phyloP scores from a whole-genome alignment of 2,329 filamentous ascomycete species.

The Remersonia thermophila region DNA sequence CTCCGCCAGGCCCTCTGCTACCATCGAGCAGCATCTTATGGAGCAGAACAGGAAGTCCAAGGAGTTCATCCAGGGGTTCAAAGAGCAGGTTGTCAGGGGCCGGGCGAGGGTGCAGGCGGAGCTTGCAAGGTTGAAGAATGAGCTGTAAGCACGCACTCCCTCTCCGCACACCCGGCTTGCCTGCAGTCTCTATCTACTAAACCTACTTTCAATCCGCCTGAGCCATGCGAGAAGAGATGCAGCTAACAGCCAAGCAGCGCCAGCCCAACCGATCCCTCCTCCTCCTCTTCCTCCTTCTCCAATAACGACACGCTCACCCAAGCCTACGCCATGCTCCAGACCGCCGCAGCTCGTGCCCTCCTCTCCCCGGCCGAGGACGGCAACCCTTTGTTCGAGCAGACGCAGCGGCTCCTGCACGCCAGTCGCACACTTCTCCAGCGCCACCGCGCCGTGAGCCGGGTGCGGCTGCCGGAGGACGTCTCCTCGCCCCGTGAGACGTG shows the following conservation, averaged over 20 bases:
- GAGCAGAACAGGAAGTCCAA: constrained; percentile 20
- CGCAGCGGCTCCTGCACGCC: constrained; percentile 9
- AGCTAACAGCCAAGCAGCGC: no score
- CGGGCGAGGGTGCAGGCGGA: constrained; percentile 13
- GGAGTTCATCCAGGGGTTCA: constrained; percentile 19
- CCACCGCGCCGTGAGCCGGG: constrained; percentile 20
- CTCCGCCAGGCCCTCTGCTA: no score
- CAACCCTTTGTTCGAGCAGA: constrained; percentile 10
- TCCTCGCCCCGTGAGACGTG: constrained; percentile 19
- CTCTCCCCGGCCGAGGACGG: neutral
- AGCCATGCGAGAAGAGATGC: no score
- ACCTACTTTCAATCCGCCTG: no score
- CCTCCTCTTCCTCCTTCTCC: neutral
- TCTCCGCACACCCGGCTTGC: neutral
- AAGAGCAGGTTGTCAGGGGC: constrained; percentile 14
- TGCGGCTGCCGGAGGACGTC: constrained; percentile 14
- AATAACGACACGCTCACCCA: neutral
- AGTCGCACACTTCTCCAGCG: constrained; percentile 20
- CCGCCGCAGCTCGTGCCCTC: constrained; percentile 1
- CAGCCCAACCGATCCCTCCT: no score
- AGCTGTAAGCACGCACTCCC: constrained; percentile 18
- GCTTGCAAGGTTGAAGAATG: constrained; percentile 16
- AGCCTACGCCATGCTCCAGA: constrained; percentile 4
- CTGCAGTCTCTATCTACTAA: no score
- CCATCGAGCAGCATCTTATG: constrained; percentile 19